Evolutionary conservation across 2,329 filamentous ascomycete species (phyloP), one percentile per base, ranked within the genome.

Genomic region (Alternaria burnsii): DNA sequence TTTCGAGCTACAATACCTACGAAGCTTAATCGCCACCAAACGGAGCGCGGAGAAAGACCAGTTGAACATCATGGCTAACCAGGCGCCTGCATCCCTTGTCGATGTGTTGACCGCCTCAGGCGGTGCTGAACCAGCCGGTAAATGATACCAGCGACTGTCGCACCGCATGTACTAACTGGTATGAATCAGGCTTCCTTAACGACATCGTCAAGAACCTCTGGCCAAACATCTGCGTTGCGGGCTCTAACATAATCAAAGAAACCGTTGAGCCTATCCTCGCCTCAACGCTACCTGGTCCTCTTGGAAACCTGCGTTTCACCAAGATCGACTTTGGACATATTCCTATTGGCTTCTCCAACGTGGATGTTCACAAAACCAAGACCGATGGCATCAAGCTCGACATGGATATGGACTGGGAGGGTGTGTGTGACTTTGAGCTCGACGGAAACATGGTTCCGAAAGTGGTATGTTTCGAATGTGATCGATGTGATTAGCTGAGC

Each of bases 201-300:
- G 82, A 84, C 59, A 80, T 84, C 32, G 75, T 84, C 38, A 76
- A 67, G 14, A 81, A 82, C 55, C 69, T 84, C 68, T 84, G 82
- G 82, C 82, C 82, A 36, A 83, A 84, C 66, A 82, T 84, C 71
- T 78, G 76, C 43, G 76, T 81, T 5, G 81, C 80, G 20, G 81
- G 77, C 41, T 72, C 76, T 67, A 74, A 75, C 46, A 83, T 83
- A 74, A 72, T 78, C 42, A 84, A 83, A 62, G 78, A 82, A 5
- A 81, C 81, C 18, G 82, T 81, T 30, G 82, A 84, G 65, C 82
- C 82, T 36, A 83, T 84, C 67, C 79, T 84, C 40, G 79, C 78
- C 1, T 76, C 77, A 5, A 83, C 81, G 70, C 77, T 84, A 3
- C 82, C 82, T 0, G 78, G 80, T 0, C 82, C 82, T 11, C 74